A percentile compares a stretch with the other conserved stretches of the same genome.
phyloP scores from a whole-genome alignment of 1,284 basidiomycete genomes.

The Caloboletus firmus region DNA sequence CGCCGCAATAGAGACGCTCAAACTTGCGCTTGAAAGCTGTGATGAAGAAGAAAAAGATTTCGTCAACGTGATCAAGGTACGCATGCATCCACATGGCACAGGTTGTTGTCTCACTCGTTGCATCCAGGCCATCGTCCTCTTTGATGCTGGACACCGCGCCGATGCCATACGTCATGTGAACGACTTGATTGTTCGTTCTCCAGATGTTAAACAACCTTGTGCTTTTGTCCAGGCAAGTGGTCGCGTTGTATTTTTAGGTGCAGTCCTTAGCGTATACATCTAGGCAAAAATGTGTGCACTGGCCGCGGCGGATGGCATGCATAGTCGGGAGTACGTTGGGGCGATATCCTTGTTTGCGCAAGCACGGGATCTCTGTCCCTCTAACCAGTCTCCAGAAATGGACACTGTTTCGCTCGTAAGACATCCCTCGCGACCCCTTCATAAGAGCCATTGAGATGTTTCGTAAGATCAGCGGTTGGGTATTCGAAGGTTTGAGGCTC shows the following conservation, averaged over 20 bases:
- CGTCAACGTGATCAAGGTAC: conserved; percentile 22
- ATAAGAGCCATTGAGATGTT: background rate
- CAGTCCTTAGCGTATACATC: background rate
- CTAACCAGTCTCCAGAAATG: background rate
- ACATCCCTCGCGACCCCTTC: background rate
- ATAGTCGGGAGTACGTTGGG: background rate
- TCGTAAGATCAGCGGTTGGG: conserved; percentile 24
- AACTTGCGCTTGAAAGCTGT: conserved; percentile 2
- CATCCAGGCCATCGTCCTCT: conserved; percentile 15
- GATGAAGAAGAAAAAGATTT: conserved; percentile 6
- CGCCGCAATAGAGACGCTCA: conserved; percentile 6
- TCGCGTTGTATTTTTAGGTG: background rate
- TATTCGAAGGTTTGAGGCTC: conserved; percentile 13
- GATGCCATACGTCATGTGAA: conserved; percentile 7
- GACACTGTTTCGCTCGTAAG: conserved; percentile 19
- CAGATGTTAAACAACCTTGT: background rate
- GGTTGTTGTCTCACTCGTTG: background rate
- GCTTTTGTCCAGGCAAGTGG: conserved; percentile 16
- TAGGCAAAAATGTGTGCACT: conserved; percentile 21
- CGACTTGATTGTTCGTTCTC: conserved; percentile 4
- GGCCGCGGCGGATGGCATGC: conserved; percentile 11
- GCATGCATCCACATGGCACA: background rate
- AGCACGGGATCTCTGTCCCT: conserved; percentile 14
- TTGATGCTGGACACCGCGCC: conserved; percentile 3
- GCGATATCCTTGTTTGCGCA: conserved; percentile 4